Base-by-base conservation (phyloP, 345 rosid genomes). In the Syzygium oleosum region DNA sequence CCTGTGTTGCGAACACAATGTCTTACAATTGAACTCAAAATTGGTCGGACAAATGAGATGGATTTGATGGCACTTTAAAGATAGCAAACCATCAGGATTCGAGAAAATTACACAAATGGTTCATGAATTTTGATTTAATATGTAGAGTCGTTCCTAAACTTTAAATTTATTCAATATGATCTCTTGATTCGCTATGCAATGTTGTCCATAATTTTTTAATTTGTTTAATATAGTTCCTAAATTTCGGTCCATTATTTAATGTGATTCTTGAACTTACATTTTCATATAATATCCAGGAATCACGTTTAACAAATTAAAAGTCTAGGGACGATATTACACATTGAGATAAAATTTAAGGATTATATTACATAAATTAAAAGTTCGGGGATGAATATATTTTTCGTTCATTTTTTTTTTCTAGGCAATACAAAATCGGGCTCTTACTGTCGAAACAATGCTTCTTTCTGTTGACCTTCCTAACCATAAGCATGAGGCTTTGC, bases 131-230 rank as follows among this genome's bases (percentile, higher is more conserved):
- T 19, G 3, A 4, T 68, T 68, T 2, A 34, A 68, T 34, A 3
- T 16, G 7, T 9, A 68, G 3, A 0, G 0, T 34, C 2, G 9
- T 68, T 6, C 2, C 9, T 0, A 0, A 38, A 34, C 1, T 73
- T 73, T 34, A 34, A 34, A 34, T 19, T 34, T 73, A 0, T 73
- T 34, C 0, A 0, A 9, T 34, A 9, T 19, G 3, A 0, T 9
- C 0, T 1, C 0, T 73, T 34, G 23, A 0, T 34, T 0, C 1
- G 2, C 6, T 19, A 7, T 5, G 25, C 3, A 38, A 9, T 17
- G 5, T 34, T 2, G 1, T 55, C 6, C 7, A 3, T 55, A 9
- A 7, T 2, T 4, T 55, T 55, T 55, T 55, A 6, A 3, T 21
- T 55, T 21, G 2, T 55, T 55, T 6, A 55, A 8, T 55, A 4